Evolutionary conservation across 805 yeast genomes (phyloP), one percentile per base, ranked within the genome.

Genomic region (Hemisphaericaspora nanyangensis): DNA sequence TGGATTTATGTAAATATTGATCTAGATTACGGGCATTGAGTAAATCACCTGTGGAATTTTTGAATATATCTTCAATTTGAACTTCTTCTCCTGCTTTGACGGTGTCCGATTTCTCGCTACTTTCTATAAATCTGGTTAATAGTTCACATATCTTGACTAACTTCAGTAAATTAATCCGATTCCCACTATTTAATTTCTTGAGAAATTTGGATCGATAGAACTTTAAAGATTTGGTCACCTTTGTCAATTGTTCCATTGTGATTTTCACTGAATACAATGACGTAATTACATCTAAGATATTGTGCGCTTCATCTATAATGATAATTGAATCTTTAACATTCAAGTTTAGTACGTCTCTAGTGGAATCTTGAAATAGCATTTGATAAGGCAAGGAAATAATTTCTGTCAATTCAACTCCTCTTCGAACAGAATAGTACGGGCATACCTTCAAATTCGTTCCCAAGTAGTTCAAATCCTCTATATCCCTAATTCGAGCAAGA

Each of bases 251-350:
- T 0, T 48, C 36, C 1, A 67, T 49, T 0, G 83, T 63, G 0
- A 90, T 63, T 3, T 73, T 58, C 2, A 79, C 71, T 0, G 96
- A 86, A 51, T 83, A 74, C 45, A 91, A 63, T 2, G 83, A 63
- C 1, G 82, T 75, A 3, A 90, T 77, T 0, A 90, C 80, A 48
- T 89, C 96, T 20, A 88, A 55, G 31, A 90, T 62, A 55, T 90
- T 90, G 55, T 90, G 98, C 0, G 97, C 97, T 55, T 90, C 98
- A 57, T 90, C 98, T 19, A 90, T 80, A 5, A 91, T 75, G 0
- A 91, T 78, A 2, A 90, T 73, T 1, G 90, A 71, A 40, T 78
- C 74, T 37, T 73, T 71, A 7, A 90, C 51, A 29, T 80, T 70
- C 5, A 90, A 54, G 1, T 77, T 76, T 31, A 89, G 54, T 0